Base-by-base conservation (phyloP, 805 yeast genomes). In the Nakazawaea ambrosiae region DNA sequence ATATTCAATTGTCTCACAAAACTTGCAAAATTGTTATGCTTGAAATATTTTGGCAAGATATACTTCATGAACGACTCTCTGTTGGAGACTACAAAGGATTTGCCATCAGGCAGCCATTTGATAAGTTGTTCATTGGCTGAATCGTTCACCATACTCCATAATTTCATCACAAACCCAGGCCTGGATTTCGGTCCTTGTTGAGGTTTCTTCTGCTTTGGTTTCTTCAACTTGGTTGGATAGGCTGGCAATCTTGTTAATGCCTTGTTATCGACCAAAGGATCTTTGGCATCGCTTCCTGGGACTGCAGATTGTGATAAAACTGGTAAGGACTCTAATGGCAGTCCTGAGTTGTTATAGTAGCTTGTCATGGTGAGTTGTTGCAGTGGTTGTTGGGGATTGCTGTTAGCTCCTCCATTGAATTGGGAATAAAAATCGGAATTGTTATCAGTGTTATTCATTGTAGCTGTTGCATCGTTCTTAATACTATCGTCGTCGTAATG, bases 101-200 rank as follows among this genome's bases (percentile, higher is more conserved):
- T 69, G 2, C 98, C 98, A 57, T 85, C 89, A 1, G 76, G 72
- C 49, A 77, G 66, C 98, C 98, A 92, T 27, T 78, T 66, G 33
- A 92, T 90, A 49, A 76, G 77, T 31, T 80, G 71, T 14, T 69
- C 56, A 57, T 89, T 90, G 0, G 60, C 50, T 1, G 75, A 65
- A 54, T 90, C 96, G 55, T 89, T 89, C 7, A 92, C 88, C 96
- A 92, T 92, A 26, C 80, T 73, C 98, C 98, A 90, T 15, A 92
- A 64, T 58, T 92, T 92, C 67, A 80, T 76, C 8, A 92, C 96
- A 62, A 92, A 92, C 0, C 95, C 94, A 1, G 97, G 95, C 37
- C 87, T 65, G 0, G 78, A 53, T 50, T 80, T 81, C n/a, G 51
- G 49, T 9, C 45, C 48, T 7, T n/a, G n/a, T 15, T 39, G 25